phyloP scores from a whole-genome alignment of 2,329 filamentous ascomycete species.

The Aspergillus udagawae region DNA sequence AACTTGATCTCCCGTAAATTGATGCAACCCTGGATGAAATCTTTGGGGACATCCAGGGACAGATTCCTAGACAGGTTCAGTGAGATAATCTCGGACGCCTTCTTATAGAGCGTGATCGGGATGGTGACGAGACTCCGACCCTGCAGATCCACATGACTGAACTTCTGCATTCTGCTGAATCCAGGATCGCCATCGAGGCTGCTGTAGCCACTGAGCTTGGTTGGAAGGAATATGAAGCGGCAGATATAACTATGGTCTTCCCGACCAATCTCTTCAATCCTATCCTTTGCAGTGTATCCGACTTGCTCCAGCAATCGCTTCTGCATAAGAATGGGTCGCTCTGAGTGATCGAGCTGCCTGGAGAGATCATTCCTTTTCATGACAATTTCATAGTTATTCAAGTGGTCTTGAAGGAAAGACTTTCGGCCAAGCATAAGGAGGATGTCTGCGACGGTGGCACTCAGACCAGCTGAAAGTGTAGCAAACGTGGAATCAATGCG shows the following conservation, averaged over 20 bases:
- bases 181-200: conserved; percentile 72
- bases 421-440: conserved; percentile 91
- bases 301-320: conserved; percentile 87
- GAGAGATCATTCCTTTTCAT: conserved; percentile 89
- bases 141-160: conserved; percentile 88
- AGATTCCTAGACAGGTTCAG: conserved; percentile 91
- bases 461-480: conserved; percentile 78
- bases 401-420: conserved; percentile 81
- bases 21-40: conserved; percentile 91
- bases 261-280: conserved; percentile 85
- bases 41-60: conserved; percentile 85
- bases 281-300: conserved; percentile 81
- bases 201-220: conserved; percentile 75
- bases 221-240: conserved; percentile 89
- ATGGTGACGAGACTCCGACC: conserved; percentile 91
- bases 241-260: conserved; percentile 98
- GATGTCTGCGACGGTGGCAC: conserved; percentile 80
- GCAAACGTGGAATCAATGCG: conserved; percentile 90
- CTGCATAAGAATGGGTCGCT: conserved; percentile 85
- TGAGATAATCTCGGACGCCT: conserved; percentile 86
- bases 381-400: conserved; percentile 94
- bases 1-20: conserved; percentile 94
- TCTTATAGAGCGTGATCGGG: conserved; percentile 88
- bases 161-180: conserved; percentile 78
- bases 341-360: conserved; percentile 70